A percentile compares a stretch with the other conserved stretches of the same genome.
phyloP scores from a whole-genome alignment of 2,329 filamentous ascomycete genomes.

The Keithomyces neogunnii region DNA sequence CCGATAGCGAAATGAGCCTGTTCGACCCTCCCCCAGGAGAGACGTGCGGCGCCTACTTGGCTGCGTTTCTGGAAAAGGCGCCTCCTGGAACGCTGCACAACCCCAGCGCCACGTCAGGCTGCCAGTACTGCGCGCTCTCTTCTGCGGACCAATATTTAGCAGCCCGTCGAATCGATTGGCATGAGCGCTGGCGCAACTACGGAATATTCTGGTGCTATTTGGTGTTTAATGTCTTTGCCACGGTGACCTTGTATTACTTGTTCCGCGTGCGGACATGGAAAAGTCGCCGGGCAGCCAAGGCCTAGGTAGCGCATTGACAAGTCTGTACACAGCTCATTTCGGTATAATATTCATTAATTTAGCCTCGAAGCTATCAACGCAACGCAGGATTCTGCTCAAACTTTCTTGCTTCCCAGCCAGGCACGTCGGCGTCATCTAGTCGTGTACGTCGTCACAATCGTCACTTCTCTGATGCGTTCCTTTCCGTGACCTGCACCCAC shows the following conservation, averaged over 20 bases:
- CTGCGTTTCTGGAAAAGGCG: background rate
- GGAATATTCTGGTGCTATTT: background rate
- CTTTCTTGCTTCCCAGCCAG: background rate
- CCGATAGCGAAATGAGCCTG: background rate
- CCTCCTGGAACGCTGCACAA: background rate
- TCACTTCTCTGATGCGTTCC: background rate
- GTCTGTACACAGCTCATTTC: too few species aligned
- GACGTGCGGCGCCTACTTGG: background rate
- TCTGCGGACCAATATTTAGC: background rate
- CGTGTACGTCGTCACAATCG: too few species aligned
- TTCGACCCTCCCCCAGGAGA: background rate
- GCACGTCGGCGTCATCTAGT: too few species aligned
- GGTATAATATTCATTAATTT: too few species aligned
- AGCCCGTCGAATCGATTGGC: background rate
- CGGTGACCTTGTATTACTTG: background rate
- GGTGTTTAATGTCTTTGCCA: background rate
- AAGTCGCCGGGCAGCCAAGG: background rate
- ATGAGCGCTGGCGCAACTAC: background rate
- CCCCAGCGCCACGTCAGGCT: background rate
- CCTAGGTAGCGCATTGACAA: background rate
- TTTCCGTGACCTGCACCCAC: background rate
- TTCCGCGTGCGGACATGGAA: background rate
- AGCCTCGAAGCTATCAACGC: too few species aligned
- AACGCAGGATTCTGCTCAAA: too few species aligned
- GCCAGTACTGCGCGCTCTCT: background rate